These are phyloP conservation scores for Panicum miliaceum DNA, from an alignment of 176 grass and related monocot species.

Conservation along the genomic window DNA sequence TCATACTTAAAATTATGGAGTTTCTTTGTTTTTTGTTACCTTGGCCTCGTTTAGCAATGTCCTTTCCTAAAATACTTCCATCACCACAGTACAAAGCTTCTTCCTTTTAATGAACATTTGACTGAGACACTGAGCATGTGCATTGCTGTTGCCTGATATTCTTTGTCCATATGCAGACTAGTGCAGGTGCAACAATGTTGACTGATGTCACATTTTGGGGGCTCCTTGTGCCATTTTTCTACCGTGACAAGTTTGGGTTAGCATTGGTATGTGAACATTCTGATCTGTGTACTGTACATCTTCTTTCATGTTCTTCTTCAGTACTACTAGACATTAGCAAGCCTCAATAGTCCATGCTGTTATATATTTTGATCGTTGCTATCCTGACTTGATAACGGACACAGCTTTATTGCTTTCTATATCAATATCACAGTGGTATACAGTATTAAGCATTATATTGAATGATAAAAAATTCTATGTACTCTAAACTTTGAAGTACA, in stretches of 20 bases:
- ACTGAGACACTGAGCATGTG: background rate
- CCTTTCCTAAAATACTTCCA: constrained; percentile 1
- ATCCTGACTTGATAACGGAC: background rate
- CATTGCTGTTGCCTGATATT: background rate
- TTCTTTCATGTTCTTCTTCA: constrained; percentile 23
- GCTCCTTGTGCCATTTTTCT: constrained; percentile 85
- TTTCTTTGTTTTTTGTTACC: background rate
- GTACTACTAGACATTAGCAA: background rate
- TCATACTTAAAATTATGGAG: background rate
- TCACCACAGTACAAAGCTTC: background rate
- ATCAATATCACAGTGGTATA: background rate
- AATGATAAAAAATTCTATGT: background rate
- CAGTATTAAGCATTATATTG: background rate
- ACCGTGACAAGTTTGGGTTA: constrained; percentile 58
- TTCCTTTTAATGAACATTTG: background rate
- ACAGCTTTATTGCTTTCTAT: constrained; percentile 12
- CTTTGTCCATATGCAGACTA: constrained; percentile 54
- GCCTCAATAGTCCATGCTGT: background rate
- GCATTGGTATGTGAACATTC: constrained; percentile 53
- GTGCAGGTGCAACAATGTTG: constrained; percentile 79
- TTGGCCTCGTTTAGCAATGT: background rate
- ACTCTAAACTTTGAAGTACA: background rate
- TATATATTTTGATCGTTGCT: background rate
- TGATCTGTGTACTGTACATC: background rate
- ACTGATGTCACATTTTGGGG: constrained; percentile 86